Evolutionary conservation across 1,284 basidiomycete species (phyloP).

Genomic region (Naganishia sp.): DNA sequence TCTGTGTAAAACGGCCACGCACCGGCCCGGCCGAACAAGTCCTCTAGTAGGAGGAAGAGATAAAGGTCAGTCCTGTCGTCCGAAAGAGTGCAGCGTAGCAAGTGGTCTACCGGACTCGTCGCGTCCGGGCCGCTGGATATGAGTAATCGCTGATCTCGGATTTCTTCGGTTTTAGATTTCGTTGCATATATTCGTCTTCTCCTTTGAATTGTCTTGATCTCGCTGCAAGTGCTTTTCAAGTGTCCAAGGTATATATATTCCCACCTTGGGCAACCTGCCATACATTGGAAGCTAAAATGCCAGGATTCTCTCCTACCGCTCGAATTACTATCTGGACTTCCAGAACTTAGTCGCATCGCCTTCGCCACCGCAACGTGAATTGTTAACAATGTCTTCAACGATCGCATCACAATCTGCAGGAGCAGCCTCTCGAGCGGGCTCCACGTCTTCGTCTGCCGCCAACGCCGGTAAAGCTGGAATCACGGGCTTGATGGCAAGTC

Average conservation of each 20-base stretch:
- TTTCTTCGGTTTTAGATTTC: slow-evolving; percentile 20
- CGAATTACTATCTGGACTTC: not conserved
- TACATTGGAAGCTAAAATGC: not conserved
- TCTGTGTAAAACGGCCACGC: too few species aligned
- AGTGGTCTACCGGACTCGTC: slow-evolving; percentile 3
- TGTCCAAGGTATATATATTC: slow-evolving; percentile 10
- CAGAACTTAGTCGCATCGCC: slow-evolving; percentile 2
- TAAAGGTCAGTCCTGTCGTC: slow-evolving; percentile 10
- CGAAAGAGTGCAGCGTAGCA: not conserved
- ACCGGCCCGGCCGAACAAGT: slow-evolving; percentile 2
- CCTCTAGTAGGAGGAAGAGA: slow-evolving; percentile 2
- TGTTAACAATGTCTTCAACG: slow-evolving; percentile 3
- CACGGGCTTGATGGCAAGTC: slow-evolving; percentile 28
- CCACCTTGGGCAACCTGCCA: not conserved
- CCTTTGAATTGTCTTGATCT: not conserved
- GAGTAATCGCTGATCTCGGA: slow-evolving; percentile 7
- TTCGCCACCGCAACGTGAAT: not conserved
- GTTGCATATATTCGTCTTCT: slow-evolving; percentile 2
- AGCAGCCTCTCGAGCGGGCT: slow-evolving; percentile 21
- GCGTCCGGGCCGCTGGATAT: slow-evolving; percentile 12
- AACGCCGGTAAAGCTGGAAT: slow-evolving; percentile 23
- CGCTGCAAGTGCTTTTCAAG: not conserved
- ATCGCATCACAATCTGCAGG: slow-evolving; percentile 24
- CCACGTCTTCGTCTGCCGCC: slow-evolving; percentile 6
- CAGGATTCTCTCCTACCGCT: not conserved